A percentile compares a stretch with the other conserved stretches of the same genome.
These are phyloP conservation scores for Phytophthora megakarya DNA, from an alignment of 352 stramenopile genomes.

Conservation along the genomic window DNA sequence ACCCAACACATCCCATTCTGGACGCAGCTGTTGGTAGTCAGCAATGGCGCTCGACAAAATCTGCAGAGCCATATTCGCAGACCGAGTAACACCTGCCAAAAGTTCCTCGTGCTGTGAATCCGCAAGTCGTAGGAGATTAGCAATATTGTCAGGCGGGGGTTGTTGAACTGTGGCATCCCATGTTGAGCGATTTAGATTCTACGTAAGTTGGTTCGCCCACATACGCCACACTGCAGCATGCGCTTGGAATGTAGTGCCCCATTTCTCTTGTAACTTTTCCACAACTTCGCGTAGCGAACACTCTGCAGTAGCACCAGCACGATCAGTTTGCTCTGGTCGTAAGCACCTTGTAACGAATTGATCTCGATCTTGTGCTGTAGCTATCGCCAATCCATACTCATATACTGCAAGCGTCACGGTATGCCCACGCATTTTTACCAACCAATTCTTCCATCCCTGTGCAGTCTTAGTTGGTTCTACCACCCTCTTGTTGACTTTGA, in stretches of 20 bases:
- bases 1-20: too few species aligned
- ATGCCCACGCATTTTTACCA: conserved; percentile 5
- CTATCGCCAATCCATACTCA: conserved; percentile 12
- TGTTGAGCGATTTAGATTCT: not conserved
- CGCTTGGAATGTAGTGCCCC: not conserved
- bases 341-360: conserved; percentile 8
- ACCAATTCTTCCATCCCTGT: conserved; percentile 3
- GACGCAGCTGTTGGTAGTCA: not conserved
- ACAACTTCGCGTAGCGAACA: conserved; percentile 9
- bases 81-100: not conserved
- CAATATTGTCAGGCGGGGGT: not conserved
- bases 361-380: conserved; percentile 7
- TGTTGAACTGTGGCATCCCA: not conserved
- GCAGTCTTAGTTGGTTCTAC: not conserved
- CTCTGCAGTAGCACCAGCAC: not conserved
- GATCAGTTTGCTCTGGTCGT: conserved; percentile 2
- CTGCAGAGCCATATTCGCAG: not conserved
- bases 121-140: not conserved
- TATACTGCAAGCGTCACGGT: conserved; percentile 17
- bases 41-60: not conserved
- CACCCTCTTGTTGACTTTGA: not conserved
- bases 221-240: not conserved
- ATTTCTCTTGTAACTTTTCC: not conserved
- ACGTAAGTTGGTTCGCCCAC: not conserved
- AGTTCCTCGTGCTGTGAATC: not conserved